Conservation (phyloP, 1,139 yeast genomes). For the Pichiaceae sp. region DNA sequence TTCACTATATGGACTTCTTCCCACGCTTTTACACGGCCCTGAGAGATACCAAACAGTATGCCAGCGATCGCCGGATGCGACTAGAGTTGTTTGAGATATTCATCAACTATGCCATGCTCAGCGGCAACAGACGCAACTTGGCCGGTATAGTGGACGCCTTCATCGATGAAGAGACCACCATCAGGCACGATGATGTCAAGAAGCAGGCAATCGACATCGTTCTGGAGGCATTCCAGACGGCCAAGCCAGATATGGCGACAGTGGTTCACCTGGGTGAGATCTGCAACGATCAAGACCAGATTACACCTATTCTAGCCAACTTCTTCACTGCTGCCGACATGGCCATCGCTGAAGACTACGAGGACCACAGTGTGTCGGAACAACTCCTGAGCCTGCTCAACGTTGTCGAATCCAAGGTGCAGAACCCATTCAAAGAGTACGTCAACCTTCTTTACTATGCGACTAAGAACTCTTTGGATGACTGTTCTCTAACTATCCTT, state of each 20-base stretch:
- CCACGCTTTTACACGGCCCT: conserved; percentile 23
- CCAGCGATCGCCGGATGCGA: conserved; percentile 11
- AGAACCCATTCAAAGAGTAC: conserved; percentile 15
- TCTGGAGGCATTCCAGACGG: conserved; percentile 20
- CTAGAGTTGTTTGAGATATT: conserved; percentile 24
- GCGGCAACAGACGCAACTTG: conserved; percentile 17
- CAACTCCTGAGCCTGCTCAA: conserved; percentile 12
- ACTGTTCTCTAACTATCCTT: conserved; percentile 14
- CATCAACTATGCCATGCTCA: conserved; percentile 21
- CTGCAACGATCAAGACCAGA: conserved; percentile 10
- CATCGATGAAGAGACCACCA: conserved; percentile 15
- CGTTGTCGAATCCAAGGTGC: conserved; percentile 11
- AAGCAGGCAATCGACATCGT: conserved; percentile 18
- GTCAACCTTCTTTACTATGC: conserved; percentile 22
- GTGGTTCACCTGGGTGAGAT: conserved; percentile 13
- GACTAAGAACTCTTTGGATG: conserved; percentile 18
- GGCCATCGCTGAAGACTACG: conserved; percentile 19
- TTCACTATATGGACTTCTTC: conserved; percentile 21
- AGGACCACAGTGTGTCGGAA: conserved; percentile 17
- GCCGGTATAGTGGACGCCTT: conserved; percentile 20
- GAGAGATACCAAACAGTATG: conserved; percentile 18
- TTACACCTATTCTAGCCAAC: conserved; percentile 9
- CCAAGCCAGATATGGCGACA: conserved; percentile 21
- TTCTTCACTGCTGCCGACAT: conserved; percentile 21
- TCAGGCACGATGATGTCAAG: conserved; percentile 10